Conservation (phyloP, 805 yeast genomes). For the Starmerella vaccinii region DNA sequence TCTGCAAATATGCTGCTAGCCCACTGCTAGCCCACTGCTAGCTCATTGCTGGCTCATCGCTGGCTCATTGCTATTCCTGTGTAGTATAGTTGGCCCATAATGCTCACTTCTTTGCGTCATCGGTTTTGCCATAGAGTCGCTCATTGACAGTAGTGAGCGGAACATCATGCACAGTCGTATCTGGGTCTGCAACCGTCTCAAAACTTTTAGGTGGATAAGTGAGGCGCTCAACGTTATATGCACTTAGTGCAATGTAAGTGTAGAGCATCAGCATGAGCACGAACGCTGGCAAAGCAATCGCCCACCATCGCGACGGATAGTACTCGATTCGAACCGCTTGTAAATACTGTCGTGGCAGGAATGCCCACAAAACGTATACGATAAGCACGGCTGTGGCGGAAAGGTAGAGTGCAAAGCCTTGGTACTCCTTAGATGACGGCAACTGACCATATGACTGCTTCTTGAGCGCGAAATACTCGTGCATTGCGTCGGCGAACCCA, state of each 20-base stretch:
- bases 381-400: slow-evolving; percentile 47
- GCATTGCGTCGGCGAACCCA: slow-evolving; percentile 34
- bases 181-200: slow-evolving; percentile 60
- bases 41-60: too few species aligned
- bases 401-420: slow-evolving; percentile 76
- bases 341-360: slow-evolving; percentile 52
- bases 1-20: too few species aligned
- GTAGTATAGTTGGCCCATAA: too few species aligned
- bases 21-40: too few species aligned
- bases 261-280: slow-evolving; percentile 62
- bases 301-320: slow-evolving; percentile 90
- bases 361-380: slow-evolving; percentile 62
- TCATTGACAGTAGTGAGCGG: slow-evolving; percentile 41
- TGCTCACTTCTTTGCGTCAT: background rate
- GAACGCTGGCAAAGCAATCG: slow-evolving; percentile 63
- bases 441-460: background rate
- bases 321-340: slow-evolving; percentile 45
- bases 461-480: slow-evolving; percentile 16
- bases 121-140: slow-evolving; percentile 24
- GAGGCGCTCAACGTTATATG: slow-evolving; percentile 66
- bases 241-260: slow-evolving; percentile 56
- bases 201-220: slow-evolving; percentile 51
- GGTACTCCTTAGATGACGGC: slow-evolving; percentile 47
- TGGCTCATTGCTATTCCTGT: too few species aligned
- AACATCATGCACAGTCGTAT: slow-evolving; percentile 68